A percentile compares a stretch with the other conserved stretches of the same genome.
phyloP scores from a whole-genome alignment of 805 yeast genomes.

The Isabelozyma gotoi region DNA sequence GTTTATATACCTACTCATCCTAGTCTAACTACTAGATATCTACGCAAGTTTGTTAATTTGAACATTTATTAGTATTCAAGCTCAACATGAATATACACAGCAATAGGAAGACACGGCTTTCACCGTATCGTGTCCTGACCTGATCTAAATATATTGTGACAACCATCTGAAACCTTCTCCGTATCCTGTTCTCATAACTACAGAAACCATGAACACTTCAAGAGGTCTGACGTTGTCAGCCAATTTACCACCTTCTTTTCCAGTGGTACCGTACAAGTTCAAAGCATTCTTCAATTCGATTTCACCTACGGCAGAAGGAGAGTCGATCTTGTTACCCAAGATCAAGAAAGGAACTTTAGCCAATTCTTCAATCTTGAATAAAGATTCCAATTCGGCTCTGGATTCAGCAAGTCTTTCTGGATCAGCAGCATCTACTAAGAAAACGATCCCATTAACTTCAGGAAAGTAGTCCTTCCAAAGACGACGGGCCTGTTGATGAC shows the following conservation, averaged over 20 bases:
- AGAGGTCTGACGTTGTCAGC: conserved; percentile 82
- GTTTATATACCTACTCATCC: no score
- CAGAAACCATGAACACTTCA: conserved; percentile 96
- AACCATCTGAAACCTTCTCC: conserved; percentile 99
- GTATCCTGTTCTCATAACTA: conserved; percentile 97
- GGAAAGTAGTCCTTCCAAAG: conserved; percentile 99
- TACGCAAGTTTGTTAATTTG: no score
- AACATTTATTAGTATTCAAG: no score
- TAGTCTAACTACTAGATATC: no score
- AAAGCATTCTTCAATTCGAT: conserved; percentile 88
- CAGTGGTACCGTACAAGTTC: conserved; percentile 82
- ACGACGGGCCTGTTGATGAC: conserved; percentile 98
- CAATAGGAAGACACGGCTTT: no score
- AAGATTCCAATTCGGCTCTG: conserved; percentile 89
- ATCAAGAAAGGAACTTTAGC: conserved; percentile 86
- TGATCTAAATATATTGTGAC: conserved; percentile 87
- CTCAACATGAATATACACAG: no score
- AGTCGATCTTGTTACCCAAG: conserved; percentile 95
- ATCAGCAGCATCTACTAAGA: conserved; percentile 95
- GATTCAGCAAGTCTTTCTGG: conserved; percentile 94
- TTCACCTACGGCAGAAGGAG: conserved; percentile 91
- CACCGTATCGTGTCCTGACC: no score
- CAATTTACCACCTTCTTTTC: conserved; percentile 67
- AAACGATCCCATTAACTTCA: conserved; percentile 96
- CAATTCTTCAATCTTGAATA: conserved; percentile 90